Evolutionary conservation across 1,139 yeast species (phyloP).

Genomic region (Pichia sp.): DNA sequence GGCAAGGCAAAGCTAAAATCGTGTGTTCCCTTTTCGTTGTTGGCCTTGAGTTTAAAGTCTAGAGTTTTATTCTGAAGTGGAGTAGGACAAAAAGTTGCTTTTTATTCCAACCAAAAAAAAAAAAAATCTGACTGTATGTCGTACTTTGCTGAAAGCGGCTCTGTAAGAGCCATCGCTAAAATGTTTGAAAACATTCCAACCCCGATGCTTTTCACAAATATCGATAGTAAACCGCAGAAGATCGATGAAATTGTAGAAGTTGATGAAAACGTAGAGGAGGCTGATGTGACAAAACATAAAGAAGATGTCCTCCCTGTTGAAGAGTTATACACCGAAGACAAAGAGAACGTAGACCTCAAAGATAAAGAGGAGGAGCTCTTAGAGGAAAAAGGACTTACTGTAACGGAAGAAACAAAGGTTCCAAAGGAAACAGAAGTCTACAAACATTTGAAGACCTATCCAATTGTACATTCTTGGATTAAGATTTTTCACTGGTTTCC

Average conservation of each 20-base stretch:
- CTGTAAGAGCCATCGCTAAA: conserved; percentile 3
- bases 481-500: conserved; percentile 35
- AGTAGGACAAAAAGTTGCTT: too few species aligned
- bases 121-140: conserved; percentile 2
- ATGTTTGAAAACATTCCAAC: conserved; percentile 7
- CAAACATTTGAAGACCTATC: conserved; percentile 37
- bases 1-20: background rate
- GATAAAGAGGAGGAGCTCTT: background rate
- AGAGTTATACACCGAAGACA: background rate
- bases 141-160: conserved; percentile 13
- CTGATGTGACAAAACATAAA: background rate
- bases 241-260: background rate
- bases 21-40: background rate
- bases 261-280: background rate
- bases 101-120: background rate
- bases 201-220: conserved; percentile 2
- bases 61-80: too few species aligned
- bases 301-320: background rate
- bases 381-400: background rate
- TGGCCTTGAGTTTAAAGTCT: background rate
- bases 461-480: conserved; percentile 41
- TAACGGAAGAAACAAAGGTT: conserved; percentile 10
- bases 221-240: conserved; percentile 1
- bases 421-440: conserved; percentile 30
- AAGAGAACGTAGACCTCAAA: background rate